Conservation (phyloP, 2,329 filamentous ascomycete species). For the Diaporthe sp. region DNA sequence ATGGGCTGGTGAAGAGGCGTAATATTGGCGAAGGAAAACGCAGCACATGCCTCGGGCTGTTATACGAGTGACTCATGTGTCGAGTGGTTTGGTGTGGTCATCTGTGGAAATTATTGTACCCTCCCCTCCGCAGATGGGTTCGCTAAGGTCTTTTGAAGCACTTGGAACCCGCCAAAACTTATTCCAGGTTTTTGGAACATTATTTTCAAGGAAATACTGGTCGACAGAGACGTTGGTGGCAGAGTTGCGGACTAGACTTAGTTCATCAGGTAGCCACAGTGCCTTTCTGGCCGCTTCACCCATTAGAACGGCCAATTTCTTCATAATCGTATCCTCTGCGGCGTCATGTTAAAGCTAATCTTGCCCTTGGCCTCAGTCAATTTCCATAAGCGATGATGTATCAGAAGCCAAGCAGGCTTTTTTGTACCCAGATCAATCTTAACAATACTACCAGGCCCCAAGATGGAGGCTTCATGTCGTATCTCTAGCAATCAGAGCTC, state of each 20-base stretch:
- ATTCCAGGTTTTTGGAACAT: neutral
- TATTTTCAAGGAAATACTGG: neutral
- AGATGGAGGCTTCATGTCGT: no score
- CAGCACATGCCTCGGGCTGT: neutral
- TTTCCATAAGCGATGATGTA: neutral
- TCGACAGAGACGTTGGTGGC: neutral
- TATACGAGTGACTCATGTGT: neutral
- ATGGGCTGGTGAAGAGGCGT: neutral
- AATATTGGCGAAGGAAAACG: neutral
- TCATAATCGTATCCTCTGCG: neutral
- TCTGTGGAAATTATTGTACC: no score
- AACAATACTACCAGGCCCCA: no score
- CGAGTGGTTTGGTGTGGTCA: neutral
- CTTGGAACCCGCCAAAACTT: neutral
- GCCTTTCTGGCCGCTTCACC: neutral
- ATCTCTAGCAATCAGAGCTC: no score
- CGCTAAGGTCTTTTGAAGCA: neutral
- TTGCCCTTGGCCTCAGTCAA: neutral
- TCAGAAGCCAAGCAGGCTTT: neutral
- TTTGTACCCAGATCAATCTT: no score
- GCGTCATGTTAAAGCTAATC: neutral
- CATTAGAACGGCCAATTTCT: no score
- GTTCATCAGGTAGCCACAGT: neutral
- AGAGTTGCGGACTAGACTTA: neutral
- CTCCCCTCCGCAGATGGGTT: neutral